Percentiles rank a stretch among this genome's conserved stretches.
Conservation (phyloP, 1,284 basidiomycete species). For the Ganoderma meredithae region DNA sequence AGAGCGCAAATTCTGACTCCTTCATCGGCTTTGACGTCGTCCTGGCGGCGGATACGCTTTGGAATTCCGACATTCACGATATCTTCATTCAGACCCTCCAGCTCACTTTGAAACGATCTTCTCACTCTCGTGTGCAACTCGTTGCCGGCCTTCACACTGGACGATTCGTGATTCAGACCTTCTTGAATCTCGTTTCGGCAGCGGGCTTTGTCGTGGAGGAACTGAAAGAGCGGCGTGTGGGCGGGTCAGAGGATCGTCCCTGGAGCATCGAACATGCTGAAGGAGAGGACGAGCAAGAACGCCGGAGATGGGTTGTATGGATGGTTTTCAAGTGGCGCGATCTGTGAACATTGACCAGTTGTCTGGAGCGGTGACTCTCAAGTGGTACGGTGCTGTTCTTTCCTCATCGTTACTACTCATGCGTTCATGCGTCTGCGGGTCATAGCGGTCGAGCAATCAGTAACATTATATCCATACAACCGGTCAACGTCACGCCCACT, state of each 20-base stretch:
- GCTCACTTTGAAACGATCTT: slow-evolving; percentile 51
- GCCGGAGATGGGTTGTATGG: slow-evolving; percentile 76
- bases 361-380: background rate
- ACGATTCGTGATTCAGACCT: slow-evolving; percentile 69
- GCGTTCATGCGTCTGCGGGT: background rate
- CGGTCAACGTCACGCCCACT: background rate
- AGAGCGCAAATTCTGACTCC: background rate
- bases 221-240: slow-evolving; percentile 56
- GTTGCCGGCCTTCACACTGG: slow-evolving; percentile 80
- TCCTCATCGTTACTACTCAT: background rate
- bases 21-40: slow-evolving; percentile 62
- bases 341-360: background rate
- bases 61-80: slow-evolving; percentile 68
- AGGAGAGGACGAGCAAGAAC: slow-evolving; percentile 66
- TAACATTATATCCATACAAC: slow-evolving; percentile 1
- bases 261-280: slow-evolving; percentile 63
- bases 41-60: slow-evolving; percentile 77
- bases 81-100: slow-evolving; percentile 61
- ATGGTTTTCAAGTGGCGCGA: slow-evolving; percentile 61
- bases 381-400: background rate
- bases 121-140: slow-evolving; percentile 59
- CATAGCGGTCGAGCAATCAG: background rate
- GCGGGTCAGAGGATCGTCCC: slow-evolving; percentile 45
- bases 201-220: slow-evolving; percentile 57
- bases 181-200: slow-evolving; percentile 50